A percentile compares a stretch with the other conserved stretches of the same genome.
These are phyloP conservation scores for Ensete ventricosum DNA, from an alignment of 176 grass and related monocot genomes.

Conservation along the genomic window DNA sequence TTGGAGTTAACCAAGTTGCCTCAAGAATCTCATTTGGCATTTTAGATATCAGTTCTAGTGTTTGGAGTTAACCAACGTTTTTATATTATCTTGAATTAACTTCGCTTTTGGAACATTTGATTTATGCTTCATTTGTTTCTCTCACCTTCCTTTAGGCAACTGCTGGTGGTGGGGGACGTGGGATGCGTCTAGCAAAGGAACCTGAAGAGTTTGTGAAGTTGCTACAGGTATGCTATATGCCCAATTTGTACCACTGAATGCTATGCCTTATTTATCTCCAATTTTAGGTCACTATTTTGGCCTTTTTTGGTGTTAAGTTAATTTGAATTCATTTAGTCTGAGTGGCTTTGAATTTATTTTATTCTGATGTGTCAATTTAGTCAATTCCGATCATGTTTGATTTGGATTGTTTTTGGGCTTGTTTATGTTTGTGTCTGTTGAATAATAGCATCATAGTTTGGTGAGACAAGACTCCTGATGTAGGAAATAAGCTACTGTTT, in stretches of 20 bases:
- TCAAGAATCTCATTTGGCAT: not conserved
- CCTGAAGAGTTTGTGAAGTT: constrained; percentile 40
- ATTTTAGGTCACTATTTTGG: too few relatives aligned
- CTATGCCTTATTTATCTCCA: not conserved
- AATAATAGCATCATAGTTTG: too few relatives aligned
- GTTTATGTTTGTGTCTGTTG: too few relatives aligned
- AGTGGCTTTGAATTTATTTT: too few relatives aligned
- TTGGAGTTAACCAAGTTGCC: not conserved
- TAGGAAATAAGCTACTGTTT: too few relatives aligned
- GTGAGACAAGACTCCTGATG: too few relatives aligned
- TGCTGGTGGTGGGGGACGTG: constrained; percentile 49
- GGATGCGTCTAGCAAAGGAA: constrained; percentile 38
- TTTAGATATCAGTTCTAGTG: not conserved
- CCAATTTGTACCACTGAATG: not conserved
- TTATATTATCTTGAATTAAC: not conserved
- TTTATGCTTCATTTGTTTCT: not conserved
- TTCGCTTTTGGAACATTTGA: not conserved
- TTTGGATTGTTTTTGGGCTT: too few relatives aligned
- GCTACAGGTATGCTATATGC: constrained; percentile 26
- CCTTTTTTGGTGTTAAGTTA: too few relatives aligned
- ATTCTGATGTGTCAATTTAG: too few relatives aligned
- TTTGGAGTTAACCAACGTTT: not conserved
- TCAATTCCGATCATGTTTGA: too few relatives aligned
- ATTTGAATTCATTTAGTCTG: too few relatives aligned
- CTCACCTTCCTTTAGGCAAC: constrained; percentile 28